Conservation (phyloP, 129 eudicot species). For the Saussurea involucrata region DNA sequence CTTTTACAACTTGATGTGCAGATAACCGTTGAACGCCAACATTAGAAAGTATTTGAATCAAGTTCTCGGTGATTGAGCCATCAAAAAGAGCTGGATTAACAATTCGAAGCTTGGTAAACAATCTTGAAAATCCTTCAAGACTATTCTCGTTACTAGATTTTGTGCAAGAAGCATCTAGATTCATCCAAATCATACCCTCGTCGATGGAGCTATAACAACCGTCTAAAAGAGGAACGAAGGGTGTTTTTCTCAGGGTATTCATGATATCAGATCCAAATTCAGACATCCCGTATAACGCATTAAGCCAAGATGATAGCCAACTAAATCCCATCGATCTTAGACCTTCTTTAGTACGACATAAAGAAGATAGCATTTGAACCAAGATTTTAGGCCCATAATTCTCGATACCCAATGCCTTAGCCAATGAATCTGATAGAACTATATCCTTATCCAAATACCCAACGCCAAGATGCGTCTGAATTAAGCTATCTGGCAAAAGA, state of each 20-base stretch:
- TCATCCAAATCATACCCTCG: conserved; percentile 79
- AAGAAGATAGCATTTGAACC: conserved; percentile 50
- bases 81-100: conserved; percentile 65
- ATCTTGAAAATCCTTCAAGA: conserved; percentile 44
- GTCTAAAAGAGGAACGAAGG: conserved; percentile 78
- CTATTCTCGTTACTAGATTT: conserved; percentile 28
- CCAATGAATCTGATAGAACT: conserved; percentile 59
- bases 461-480: conserved; percentile 79
- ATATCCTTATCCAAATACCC: conserved; percentile 73
- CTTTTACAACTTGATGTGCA: conserved; percentile 70
- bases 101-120: conserved; percentile 58
- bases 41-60: conserved; percentile 52
- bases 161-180: conserved; percentile 29
- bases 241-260: conserved; percentile 39
- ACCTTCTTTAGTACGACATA: conserved; percentile 48
- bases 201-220: conserved; percentile 59
- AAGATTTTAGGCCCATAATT: conserved; percentile 70
- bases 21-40: conserved; percentile 75
- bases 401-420: conserved; percentile 70
- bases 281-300: conserved; percentile 44
- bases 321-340: conserved; percentile 58
- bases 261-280: conserved; percentile 47
- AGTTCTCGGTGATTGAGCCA: conserved; percentile 29
- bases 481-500: conserved; percentile 67
- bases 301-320: conserved; percentile 79